These are phyloP conservation scores for Hypoxylon sp. DNA, from an alignment of 2,329 filamentous ascomycete genomes.

Conservation along the genomic window DNA sequence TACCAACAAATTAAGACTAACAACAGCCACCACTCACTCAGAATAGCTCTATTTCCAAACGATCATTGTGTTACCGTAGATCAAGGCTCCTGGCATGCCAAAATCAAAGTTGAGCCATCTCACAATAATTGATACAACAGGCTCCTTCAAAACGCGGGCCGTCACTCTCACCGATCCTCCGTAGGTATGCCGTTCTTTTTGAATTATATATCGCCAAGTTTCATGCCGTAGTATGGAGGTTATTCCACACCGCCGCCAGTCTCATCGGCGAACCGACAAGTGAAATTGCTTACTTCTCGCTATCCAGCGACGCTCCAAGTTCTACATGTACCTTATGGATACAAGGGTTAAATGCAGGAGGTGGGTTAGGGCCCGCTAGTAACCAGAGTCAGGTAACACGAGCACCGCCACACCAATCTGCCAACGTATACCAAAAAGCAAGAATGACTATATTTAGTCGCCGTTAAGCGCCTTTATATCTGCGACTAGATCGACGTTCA, in stretches of 20 bases:
- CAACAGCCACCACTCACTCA: not conserved
- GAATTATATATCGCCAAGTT: not conserved
- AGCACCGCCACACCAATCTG: not conserved
- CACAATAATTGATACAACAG: not conserved
- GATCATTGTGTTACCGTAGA: not conserved
- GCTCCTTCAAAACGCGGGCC: not conserved
- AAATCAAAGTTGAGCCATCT: conserved; percentile 6
- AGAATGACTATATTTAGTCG: not conserved
- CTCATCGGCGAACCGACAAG: not conserved
- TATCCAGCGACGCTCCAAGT: too few relatives aligned
- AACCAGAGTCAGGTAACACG: too few relatives aligned
- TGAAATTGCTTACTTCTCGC: too few relatives aligned
- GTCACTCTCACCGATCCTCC: not conserved
- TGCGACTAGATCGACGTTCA: too few relatives aligned
- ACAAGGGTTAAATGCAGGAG: too few relatives aligned
- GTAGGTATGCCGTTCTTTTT: not conserved
- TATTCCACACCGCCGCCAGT: not conserved
- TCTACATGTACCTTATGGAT: too few relatives aligned
- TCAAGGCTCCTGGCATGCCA: conserved; percentile 1
- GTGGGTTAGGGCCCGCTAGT: too few relatives aligned
- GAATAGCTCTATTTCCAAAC: not conserved
- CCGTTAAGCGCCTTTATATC: not conserved
- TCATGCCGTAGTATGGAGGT: not conserved
- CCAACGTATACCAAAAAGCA: not conserved
- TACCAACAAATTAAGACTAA: not conserved